Conservation (phyloP, 2,329 filamentous ascomycete genomes). For the Raffaelea ambrosiae region DNA sequence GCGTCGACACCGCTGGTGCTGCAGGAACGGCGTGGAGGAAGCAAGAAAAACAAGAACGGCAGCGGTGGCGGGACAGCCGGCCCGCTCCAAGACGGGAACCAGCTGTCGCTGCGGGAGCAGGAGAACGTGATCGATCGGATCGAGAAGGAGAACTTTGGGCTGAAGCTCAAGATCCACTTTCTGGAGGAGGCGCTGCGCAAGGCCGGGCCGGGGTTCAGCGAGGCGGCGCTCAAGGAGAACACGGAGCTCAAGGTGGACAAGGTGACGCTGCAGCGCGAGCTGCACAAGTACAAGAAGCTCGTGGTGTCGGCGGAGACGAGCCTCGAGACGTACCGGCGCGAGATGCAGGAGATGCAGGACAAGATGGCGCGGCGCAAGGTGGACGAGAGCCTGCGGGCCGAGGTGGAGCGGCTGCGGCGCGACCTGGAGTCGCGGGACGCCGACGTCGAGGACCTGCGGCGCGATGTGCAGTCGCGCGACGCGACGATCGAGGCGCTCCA, state of each 20-base stretch:
- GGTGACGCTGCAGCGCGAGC: slow-evolving; percentile 79
- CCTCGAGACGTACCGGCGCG: slow-evolving; percentile 71
- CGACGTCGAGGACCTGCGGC: slow-evolving; percentile 52
- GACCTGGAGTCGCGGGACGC: slow-evolving; percentile 49
- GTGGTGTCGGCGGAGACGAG: slow-evolving; percentile 77
- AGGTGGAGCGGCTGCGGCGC: slow-evolving; percentile 49
- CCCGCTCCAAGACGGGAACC: slow-evolving; percentile 75
- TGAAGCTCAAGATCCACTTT: slow-evolving; percentile 96
- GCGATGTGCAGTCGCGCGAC: too few species aligned
- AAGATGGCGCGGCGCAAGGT: slow-evolving; percentile 68
- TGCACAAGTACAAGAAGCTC: slow-evolving; percentile 79
- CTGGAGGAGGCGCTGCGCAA: slow-evolving; percentile 85
- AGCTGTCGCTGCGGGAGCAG: slow-evolving; percentile 86
- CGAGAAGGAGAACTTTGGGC: slow-evolving; percentile 95
- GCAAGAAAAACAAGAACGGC: neutral
- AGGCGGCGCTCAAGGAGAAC: slow-evolving; percentile 85
- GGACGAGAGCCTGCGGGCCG: slow-evolving; percentile 58
- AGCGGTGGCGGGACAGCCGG: slow-evolving; percentile 41
- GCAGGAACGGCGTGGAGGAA: slow-evolving; percentile 44
- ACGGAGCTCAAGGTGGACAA: slow-evolving; percentile 92
- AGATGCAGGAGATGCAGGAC: slow-evolving; percentile 76
- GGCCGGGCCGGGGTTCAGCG: slow-evolving; percentile 80
- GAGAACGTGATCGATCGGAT: slow-evolving; percentile 93
- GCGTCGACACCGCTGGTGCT: slow-evolving; percentile 75
- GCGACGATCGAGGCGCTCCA: too few species aligned